Evolutionary conservation across 2,329 filamentous ascomycete species (phyloP).

Genomic region (Paecilomyces niveus): DNA sequence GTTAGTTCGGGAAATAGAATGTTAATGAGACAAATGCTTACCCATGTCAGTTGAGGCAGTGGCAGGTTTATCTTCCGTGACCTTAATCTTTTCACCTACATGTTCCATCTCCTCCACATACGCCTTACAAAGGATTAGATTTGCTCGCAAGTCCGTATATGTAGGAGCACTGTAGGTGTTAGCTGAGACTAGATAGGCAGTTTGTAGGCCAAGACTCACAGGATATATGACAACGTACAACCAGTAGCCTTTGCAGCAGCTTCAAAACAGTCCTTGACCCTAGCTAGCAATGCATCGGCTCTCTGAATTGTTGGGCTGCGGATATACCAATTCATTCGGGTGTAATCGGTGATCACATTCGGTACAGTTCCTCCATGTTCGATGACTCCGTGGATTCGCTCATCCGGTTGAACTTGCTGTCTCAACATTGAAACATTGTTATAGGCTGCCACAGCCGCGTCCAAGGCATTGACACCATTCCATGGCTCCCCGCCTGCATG

Average conservation of each 20-base stretch:
- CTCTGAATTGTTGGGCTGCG: slow-evolving; percentile 30
- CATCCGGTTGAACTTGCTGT: slow-evolving; percentile 44
- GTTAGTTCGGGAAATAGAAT: no score
- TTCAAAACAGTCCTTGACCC: slow-evolving; percentile 9
- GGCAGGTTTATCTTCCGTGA: no score
- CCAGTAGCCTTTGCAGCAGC: slow-evolving; percentile 13
- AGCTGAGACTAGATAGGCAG: neutral
- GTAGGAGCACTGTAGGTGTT: neutral
- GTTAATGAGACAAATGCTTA: no score
- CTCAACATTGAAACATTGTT: slow-evolving; percentile 39
- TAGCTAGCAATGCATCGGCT: slow-evolving; percentile 13
- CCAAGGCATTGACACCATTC: slow-evolving; percentile 49
- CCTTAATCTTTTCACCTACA: no score
- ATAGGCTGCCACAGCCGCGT: slow-evolving; percentile 41
- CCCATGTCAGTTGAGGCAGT: no score
- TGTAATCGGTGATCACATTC: slow-evolving; percentile 47
- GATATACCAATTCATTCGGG: slow-evolving; percentile 32
- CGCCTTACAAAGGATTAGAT: no score
- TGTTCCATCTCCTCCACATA: no score
- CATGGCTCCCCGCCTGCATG: slow-evolving; percentile 47
- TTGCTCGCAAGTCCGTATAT: neutral
- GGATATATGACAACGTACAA: slow-evolving; percentile 8
- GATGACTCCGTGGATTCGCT: slow-evolving; percentile 43
- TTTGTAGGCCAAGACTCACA: neutral
- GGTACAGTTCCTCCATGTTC: slow-evolving; percentile 42